phyloP scores from a whole-genome alignment of 768 basidiomycete species.

The Strobilomyces dryophilus region DNA sequence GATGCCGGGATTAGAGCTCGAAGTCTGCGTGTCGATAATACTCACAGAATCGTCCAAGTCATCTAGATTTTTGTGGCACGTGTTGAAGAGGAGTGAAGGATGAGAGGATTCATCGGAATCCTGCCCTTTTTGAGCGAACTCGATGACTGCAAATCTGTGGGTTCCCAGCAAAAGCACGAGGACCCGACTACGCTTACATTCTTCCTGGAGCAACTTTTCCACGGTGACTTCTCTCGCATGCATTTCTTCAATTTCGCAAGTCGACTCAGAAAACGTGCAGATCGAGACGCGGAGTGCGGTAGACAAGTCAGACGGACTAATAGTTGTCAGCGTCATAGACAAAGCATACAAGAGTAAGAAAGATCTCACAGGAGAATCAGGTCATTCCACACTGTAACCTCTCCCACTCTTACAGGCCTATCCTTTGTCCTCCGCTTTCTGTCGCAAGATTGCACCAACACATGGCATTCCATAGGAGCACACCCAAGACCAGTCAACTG shows the following conservation, averaged over 20 bases:
- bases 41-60: not conserved
- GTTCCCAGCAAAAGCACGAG: not conserved
- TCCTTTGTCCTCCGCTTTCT: not conserved
- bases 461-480: not conserved
- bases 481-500: not conserved
- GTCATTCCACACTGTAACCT: not conserved
- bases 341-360: not conserved
- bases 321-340: not conserved
- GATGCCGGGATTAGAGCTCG: not conserved
- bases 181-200: not conserved
- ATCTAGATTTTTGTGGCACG: not conserved
- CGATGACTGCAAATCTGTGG: not conserved
- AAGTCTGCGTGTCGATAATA: not conserved
- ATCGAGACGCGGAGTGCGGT: not conserved
- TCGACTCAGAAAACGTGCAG: no score
- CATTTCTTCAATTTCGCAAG: not conserved
- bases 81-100: not conserved
- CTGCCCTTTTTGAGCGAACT: no score
- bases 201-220: not conserved
- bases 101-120: no score
- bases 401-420: not conserved
- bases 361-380: not conserved
- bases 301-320: not conserved
- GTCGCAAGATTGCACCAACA: not conserved
- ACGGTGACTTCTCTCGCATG: not conserved